A percentile compares a stretch with the other conserved stretches of the same genome.
Evolutionary conservation across 306 rosid genomes (phyloP).

Genomic region (Carpinus fangiana): DNA sequence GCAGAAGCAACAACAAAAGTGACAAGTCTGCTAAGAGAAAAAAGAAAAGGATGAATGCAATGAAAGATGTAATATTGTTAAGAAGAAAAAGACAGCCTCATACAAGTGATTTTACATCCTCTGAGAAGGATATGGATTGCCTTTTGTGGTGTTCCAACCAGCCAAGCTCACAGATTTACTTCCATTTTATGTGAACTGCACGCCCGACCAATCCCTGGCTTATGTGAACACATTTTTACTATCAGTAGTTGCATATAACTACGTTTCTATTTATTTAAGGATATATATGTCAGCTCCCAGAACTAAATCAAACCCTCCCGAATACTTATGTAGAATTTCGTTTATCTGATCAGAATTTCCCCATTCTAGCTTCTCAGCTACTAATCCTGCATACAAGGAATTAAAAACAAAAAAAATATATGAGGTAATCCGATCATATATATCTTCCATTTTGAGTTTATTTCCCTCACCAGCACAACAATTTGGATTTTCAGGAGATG

Average conservation of each 20-base stretch:
- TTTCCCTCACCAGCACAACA: constrained; percentile 57
- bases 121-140: neutral
- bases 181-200: constrained; percentile 1
- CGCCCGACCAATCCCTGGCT: neutral
- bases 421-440: constrained; percentile 11
- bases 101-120: neutral
- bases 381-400: constrained; percentile 49
- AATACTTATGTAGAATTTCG: constrained; percentile 55
- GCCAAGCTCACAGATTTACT: neutral
- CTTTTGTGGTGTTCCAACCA: neutral
- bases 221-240: neutral
- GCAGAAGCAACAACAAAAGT: neutral
- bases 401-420: neutral
- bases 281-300: constrained; percentile 98
- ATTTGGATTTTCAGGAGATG: constrained; percentile 48
- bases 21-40: no score
- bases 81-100: neutral
- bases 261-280: constrained; percentile 17
- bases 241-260: neutral
- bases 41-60: neutral
- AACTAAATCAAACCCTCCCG: constrained; percentile 72
- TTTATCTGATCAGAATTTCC: constrained; percentile 69
- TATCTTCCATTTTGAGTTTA: constrained; percentile 12
- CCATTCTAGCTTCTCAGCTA: constrained; percentile 87
- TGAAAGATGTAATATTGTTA: neutral